phyloP scores from a whole-genome alignment of 169 alveolate species.

The Eimeria sp. region DNA sequence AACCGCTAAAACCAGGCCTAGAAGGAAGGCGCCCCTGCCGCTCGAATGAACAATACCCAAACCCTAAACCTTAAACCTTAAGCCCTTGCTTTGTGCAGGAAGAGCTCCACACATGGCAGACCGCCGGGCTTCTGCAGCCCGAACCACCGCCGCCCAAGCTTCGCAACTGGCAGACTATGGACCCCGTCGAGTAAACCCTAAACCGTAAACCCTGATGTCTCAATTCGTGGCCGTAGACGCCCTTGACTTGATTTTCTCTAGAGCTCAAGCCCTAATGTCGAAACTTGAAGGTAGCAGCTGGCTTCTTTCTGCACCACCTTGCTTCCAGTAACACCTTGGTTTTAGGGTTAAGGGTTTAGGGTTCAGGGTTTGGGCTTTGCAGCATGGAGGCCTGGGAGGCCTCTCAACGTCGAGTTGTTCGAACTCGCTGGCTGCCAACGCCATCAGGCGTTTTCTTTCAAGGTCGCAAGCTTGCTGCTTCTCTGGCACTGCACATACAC shows the following conservation, averaged over 20 bases:
- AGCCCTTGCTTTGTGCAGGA: background rate
- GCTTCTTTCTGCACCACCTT: background rate
- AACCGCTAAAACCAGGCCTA: background rate
- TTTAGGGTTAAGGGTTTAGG: background rate
- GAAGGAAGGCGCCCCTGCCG: background rate
- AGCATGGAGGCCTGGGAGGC: constrained; percentile 82
- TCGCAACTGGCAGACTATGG: constrained; percentile 26
- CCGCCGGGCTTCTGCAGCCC: constrained; percentile 14
- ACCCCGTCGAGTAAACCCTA: constrained; percentile 56
- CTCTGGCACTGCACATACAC: constrained; percentile 74
- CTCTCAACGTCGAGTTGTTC: constrained; percentile 67
- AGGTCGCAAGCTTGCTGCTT: constrained; percentile 73
- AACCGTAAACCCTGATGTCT: constrained; percentile 19
- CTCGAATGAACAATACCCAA: background rate
- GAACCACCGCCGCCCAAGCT: constrained; percentile 58
- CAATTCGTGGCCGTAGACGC: background rate
- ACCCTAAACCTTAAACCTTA: constrained; percentile 49
- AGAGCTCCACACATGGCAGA: constrained; percentile 1
- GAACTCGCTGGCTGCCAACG: constrained; percentile 67
- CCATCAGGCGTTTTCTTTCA: constrained; percentile 49
- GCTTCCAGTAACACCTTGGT: background rate
- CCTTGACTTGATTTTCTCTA: background rate
- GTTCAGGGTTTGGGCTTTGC: constrained; percentile 40
- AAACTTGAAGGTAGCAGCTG: background rate
- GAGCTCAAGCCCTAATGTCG: background rate